Evolutionary conservation across 352 stramenopile species (phyloP).

Genomic region (Globisporangium polare): DNA sequence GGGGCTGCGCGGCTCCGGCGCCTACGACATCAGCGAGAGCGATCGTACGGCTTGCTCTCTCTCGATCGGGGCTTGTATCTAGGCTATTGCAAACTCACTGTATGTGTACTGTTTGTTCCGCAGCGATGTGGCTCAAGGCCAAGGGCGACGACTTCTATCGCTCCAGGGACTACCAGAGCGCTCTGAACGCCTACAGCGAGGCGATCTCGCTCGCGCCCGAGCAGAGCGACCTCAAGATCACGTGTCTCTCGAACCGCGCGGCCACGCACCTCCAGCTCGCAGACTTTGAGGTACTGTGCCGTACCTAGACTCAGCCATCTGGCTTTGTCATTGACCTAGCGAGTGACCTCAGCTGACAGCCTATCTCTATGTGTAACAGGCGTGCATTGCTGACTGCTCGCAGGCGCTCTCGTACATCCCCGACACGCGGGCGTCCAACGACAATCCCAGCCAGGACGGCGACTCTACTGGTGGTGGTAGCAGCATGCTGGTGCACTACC

Average conservation of each 20-base stretch:
- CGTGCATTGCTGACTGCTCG: conserved; percentile 67
- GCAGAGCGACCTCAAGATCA: conserved; percentile 39
- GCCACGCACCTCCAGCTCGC: conserved; percentile 55
- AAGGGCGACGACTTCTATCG: conserved; percentile 85
- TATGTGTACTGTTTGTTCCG: background rate
- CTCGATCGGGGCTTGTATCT: no score
- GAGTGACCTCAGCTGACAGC: background rate
- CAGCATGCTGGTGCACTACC: conserved; percentile 41
- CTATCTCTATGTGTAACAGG: conserved; percentile 13
- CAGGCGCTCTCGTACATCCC: conserved; percentile 61
- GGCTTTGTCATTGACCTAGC: background rate
- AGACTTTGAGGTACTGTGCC: conserved; percentile 36
- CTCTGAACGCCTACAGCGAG: conserved; percentile 68
- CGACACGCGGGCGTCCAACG: conserved; percentile 36
- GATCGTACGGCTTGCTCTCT: conserved; percentile 45
- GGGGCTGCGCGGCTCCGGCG: conserved; percentile 34
- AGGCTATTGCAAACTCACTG: background rate
- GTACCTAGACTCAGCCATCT: background rate
- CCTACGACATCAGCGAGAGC: conserved; percentile 83
- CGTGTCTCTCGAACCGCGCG: conserved; percentile 69
- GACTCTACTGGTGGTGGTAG: background rate
- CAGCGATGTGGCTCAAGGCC: conserved; percentile 83
- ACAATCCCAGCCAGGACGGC: conserved; percentile 2
- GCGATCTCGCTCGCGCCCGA: conserved; percentile 33
- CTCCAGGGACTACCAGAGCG: conserved; percentile 59